Base-by-base conservation (phyloP, 768 basidiomycete species). In the Asterophora lycoperdoides region DNA sequence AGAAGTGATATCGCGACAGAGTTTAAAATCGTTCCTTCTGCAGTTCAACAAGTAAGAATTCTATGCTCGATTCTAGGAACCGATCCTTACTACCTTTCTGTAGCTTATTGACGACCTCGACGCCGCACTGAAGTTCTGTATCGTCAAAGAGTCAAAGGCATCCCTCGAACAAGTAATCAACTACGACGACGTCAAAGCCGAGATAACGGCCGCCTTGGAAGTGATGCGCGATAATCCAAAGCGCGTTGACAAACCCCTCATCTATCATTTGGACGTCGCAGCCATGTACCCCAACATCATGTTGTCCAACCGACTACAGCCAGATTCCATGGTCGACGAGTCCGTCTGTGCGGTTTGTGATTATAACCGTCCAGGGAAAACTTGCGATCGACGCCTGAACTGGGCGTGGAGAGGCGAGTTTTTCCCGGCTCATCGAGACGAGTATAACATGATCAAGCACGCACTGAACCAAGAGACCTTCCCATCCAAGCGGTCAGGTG, bases 261-360 rank as follows among this genome's bases (percentile, higher is more conserved):
- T 99, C 62, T 99, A 99, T 68, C 96, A 99, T 67, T 69, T 98
- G 60, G 96, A 99, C 60, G 96, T 99, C 54, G 96, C 96, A 2
- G 96, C 96, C 54, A 99, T 99, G 96, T 98, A 99, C 65, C 96
- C 96, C 48, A 99, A 98, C 68, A 98, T 99, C 80, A 99, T 99
- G 96, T 85, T 99, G 74, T 97, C 94, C 14, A 99, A 99, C 64
- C 90, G 96, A 29, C 77, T 99, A 2, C 96, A 99, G 58, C 96
- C 96, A 2, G 96, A 99, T 68, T 96, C 96, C 1, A 89, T 98
- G 72, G 87, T 97, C 8, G 92, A 94, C 60, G 96, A 98, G 65
- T 83, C 95, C 15, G 87, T 86, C 14, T 99, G 96, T 61, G 96
- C 96, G 1, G 93, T 97, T 1, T 99, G 96, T 69, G 96, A 99